phyloP scores from a whole-genome alignment of 805 yeast species.

The Saccharomyces jurei region DNA sequence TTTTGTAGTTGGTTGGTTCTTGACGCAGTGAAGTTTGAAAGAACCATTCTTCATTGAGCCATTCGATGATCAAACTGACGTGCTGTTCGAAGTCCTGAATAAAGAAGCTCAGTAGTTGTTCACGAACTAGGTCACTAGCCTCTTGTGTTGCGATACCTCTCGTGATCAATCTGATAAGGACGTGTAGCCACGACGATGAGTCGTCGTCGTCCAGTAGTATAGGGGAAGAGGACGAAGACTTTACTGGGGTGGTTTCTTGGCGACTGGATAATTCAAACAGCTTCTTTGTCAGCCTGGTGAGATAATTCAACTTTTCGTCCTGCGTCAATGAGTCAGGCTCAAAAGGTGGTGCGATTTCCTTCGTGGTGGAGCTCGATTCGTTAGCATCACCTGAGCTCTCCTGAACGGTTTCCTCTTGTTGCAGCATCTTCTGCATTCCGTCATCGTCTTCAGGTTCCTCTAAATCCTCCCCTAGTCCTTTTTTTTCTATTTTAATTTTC shows the following conservation, averaged over 20 bases:
- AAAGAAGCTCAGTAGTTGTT: slow-evolving; percentile 63
- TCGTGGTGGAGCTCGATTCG: slow-evolving; percentile 5
- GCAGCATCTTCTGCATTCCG: slow-evolving; percentile 47
- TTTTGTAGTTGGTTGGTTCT: slow-evolving; percentile 41
- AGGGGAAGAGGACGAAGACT: not conserved
- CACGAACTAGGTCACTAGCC: slow-evolving; percentile 56
- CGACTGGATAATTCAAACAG: not conserved
- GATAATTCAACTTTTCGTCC: not conserved
- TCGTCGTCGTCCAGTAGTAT: slow-evolving; percentile 44
- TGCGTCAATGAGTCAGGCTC: not conserved
- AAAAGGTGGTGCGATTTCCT: slow-evolving; percentile 8
- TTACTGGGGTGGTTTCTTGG: not conserved
- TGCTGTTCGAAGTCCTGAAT: slow-evolving; percentile 63
- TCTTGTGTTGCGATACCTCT: slow-evolving; percentile 55
- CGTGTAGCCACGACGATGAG: slow-evolving; percentile 65
- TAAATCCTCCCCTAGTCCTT: slow-evolving; percentile 33
- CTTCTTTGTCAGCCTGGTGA: not conserved
- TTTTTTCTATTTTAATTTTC: slow-evolving; percentile 6
- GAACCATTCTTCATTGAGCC: slow-evolving; percentile 96
- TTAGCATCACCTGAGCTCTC: slow-evolving; percentile 11
- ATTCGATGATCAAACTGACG: slow-evolving; percentile 70
- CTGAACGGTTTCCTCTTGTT: slow-evolving; percentile 3
- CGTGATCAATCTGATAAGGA: slow-evolving; percentile 71
- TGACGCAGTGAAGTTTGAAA: slow-evolving; percentile 39
- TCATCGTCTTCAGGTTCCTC: slow-evolving; percentile 41